These are phyloP conservation scores for Colletotrichum sojae DNA, from an alignment of 2,329 filamentous ascomycete species.

Conservation along the genomic window DNA sequence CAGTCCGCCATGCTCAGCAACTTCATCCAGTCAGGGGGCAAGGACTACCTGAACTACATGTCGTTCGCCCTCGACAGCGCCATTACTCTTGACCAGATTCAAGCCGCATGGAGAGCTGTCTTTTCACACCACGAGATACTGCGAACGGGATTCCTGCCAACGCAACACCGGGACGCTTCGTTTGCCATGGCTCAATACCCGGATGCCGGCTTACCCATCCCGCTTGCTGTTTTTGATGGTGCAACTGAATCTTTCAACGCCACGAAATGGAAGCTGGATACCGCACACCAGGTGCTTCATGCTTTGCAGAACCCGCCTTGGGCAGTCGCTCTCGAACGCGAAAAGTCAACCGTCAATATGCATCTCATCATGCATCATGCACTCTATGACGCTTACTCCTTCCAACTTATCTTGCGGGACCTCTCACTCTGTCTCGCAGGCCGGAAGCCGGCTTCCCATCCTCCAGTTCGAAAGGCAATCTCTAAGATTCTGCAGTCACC, in stretches of 20 bases:
- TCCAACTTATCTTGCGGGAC: slow-evolving; percentile 75
- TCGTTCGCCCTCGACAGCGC: slow-evolving; percentile 63
- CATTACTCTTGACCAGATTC: slow-evolving; percentile 58
- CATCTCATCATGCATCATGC: slow-evolving; percentile 79
- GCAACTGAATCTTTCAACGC: slow-evolving; percentile 47
- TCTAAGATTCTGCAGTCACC: slow-evolving; percentile 57
- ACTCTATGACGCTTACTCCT: slow-evolving; percentile 85
- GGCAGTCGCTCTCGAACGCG: slow-evolving; percentile 67
- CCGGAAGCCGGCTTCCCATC: slow-evolving; percentile 14
- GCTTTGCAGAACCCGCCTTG: slow-evolving; percentile 73
- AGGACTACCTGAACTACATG: slow-evolving; percentile 83
- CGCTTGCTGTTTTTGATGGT: slow-evolving; percentile 42
- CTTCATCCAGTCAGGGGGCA: slow-evolving; percentile 76
- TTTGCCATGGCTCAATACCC: slow-evolving; percentile 83
- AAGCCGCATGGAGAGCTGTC: slow-evolving; percentile 71
- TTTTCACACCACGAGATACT: slow-evolving; percentile 77
- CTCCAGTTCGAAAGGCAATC: slow-evolving; percentile 53
- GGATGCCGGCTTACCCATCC: slow-evolving; percentile 22
- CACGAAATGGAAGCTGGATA: slow-evolving; percentile 54
- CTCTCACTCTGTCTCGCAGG: slow-evolving; percentile 57
- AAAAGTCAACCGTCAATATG: slow-evolving; percentile 48
- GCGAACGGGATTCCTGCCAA: slow-evolving; percentile 78
- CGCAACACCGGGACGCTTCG: slow-evolving; percentile 71
- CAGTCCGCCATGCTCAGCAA: slow-evolving; percentile 86
- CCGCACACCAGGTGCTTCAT: slow-evolving; percentile 52